These are phyloP conservation scores for Phialemonium atrogriseum DNA, from an alignment of 2,329 filamentous ascomycete species.

Conservation along the genomic window DNA sequence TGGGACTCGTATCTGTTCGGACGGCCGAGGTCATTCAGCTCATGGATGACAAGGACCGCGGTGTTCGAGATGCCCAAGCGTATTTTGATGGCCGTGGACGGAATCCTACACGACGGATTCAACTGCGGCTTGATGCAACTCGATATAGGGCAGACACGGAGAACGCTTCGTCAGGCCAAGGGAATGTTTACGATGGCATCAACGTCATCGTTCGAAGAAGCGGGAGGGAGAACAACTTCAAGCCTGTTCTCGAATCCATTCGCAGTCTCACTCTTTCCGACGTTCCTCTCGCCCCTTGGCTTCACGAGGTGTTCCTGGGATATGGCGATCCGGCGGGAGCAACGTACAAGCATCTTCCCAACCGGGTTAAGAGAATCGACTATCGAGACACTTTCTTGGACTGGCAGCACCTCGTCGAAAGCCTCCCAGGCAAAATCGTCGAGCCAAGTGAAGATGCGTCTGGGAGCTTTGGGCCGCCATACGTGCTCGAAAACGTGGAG, in stretches of 20 bases:
- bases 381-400: constrained; percentile 92
- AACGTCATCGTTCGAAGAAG: constrained; percentile 80
- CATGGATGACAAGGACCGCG: constrained; percentile 73
- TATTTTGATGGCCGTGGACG: constrained; percentile 56
- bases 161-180: constrained; percentile 53
- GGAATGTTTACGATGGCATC: constrained; percentile 73
- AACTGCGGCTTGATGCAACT: constrained; percentile 71
- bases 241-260: constrained; percentile 85
- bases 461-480: constrained; percentile 77
- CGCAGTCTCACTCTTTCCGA: constrained; percentile 77
- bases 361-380: constrained; percentile 70
- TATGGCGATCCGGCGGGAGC: constrained; percentile 90
- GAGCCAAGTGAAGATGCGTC: constrained; percentile 66
- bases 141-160: constrained; percentile 74
- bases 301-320: constrained; percentile 95
- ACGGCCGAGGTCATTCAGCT: constrained; percentile 81
- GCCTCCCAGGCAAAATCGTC: constrained; percentile 77
- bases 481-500: constrained; percentile 64
- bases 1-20: constrained; percentile 64
- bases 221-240: constrained; percentile 95
- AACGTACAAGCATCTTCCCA: constrained; percentile 73
- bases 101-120: constrained; percentile 57
- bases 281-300: constrained; percentile 78
- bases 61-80: constrained; percentile 54
- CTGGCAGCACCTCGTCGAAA: constrained; percentile 89